Conservation (phyloP, 306 rosid genomes). For the Prinsepia uniflora region DNA sequence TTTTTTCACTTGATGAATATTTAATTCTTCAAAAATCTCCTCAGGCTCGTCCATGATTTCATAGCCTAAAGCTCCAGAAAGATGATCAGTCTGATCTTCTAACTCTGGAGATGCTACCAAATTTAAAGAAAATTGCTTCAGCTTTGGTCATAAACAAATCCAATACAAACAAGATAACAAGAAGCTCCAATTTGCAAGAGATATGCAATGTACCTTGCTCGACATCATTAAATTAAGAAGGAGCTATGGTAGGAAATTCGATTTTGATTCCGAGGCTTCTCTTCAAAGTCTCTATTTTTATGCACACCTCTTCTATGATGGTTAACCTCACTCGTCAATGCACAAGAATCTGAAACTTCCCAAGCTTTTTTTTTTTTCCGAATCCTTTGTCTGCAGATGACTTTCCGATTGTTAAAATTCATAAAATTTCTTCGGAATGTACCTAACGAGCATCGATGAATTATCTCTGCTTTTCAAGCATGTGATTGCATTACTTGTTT, state of each 20-base stretch:
- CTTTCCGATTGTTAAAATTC: conserved; percentile 29
- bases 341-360: conserved; percentile 22
- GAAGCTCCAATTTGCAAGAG: no score
- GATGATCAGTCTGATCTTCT: no score
- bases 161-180: no score
- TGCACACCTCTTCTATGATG: conserved; percentile 17
- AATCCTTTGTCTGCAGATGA: conserved; percentile 24
- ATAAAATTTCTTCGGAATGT: conserved; percentile 39
- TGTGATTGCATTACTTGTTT: conserved; percentile 33
- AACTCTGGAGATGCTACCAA: no score
- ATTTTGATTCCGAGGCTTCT: conserved; percentile 26
- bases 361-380: conserved; percentile 17
- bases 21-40: no score
- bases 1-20: no score
- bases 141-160: no score
- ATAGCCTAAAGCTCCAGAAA: no score
- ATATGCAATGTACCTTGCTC: conserved; percentile 20
- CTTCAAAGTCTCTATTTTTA: conserved; percentile 33
- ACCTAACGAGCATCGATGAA: conserved; percentile 48
- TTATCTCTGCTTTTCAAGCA: conserved; percentile 51
- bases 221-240: conserved; percentile 1
- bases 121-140: no score
- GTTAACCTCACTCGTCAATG: conserved; percentile 23
- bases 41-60: no score
- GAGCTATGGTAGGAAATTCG: background rate